A percentile compares a stretch with the other conserved stretches of the same genome.
These are phyloP conservation scores for Narthecium ossifragum DNA, from an alignment of 106 monocot genomes.

Conservation along the genomic window DNA sequence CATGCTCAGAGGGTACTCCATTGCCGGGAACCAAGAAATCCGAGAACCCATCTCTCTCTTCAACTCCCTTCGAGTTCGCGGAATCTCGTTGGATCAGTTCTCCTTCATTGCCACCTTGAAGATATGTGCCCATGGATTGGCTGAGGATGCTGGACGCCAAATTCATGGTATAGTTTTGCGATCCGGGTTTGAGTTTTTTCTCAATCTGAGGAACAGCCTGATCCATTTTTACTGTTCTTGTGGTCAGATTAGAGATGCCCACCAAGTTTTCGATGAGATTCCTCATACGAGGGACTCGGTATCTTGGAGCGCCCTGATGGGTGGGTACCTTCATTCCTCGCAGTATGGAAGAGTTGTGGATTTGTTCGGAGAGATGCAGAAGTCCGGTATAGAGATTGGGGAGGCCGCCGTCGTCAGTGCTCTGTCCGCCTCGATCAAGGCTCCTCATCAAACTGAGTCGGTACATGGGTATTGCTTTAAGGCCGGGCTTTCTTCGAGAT, in stretches of 20 bases:
- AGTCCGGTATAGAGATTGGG: not conserved
- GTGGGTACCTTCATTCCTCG: constrained; percentile 21
- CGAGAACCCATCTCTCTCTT: constrained; percentile 16
- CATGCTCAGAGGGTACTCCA: constrained; percentile 25
- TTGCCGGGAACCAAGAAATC: constrained; percentile 1
- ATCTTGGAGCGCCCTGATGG: constrained; percentile 33
- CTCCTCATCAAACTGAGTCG: not conserved
- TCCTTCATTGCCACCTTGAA: constrained; percentile 44
- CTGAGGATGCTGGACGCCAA: constrained; percentile 9
- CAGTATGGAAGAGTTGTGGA: constrained; percentile 1
- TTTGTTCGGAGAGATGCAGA: constrained; percentile 21
- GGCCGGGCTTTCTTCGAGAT: constrained; percentile 19
- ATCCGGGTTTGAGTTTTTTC: constrained; percentile 15
- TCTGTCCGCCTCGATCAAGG: constrained; percentile 9
- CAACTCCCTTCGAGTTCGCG: constrained; percentile 12
- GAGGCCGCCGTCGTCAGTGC: constrained; percentile 17
- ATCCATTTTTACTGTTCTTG: constrained; percentile 32
- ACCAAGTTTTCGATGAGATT: constrained; percentile 45
- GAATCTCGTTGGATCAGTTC: constrained; percentile 45
- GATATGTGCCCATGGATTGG: constrained; percentile 14
- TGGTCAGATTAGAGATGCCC: constrained; percentile 4
- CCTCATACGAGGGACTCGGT: constrained; percentile 18
- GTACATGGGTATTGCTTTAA: constrained; percentile 46
- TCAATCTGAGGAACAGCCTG: constrained; percentile 37
- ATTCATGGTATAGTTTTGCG: constrained; percentile 18